Evolutionary conservation across 2,329 filamentous ascomycete genomes (phyloP), one percentile per base, ranked within the genome.

Genomic region (Hawksworthiomyces lignivorus): DNA sequence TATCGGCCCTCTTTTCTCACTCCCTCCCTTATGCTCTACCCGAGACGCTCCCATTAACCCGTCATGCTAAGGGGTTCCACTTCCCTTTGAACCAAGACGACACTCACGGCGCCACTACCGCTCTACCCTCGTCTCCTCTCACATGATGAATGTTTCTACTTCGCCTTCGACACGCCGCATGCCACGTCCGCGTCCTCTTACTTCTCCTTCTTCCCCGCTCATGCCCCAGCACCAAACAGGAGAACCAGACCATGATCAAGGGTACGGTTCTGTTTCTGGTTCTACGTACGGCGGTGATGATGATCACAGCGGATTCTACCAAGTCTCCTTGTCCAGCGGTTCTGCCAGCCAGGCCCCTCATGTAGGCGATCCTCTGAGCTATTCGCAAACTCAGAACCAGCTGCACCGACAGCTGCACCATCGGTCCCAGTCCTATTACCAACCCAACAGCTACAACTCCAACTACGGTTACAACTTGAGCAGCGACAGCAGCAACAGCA

Each of bases 51-150:
- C 59, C 58, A 55, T 59, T 62, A 62, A 56, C 49, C 46, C 55
- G 54, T 58, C 52, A 63, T 64, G 61, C 59, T 61, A 61, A 58
- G 55, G 48, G 49, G 49, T 47, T 22, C 37, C 31, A n/a, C 43
- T 12, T 8, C 24, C 24, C 24, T 8, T 26, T 26, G 8, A 19
- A 19, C 28, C 21, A 33, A 29, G 28, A 43, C 35, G 34, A 31
- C 35, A 11, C 19, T 20, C 24, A 35, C 17, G 22, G 28, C 17
- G 27, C 20, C 35, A 18, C 20, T n/a, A n/a, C n/a, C n/a, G n/a
- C n/a, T n/a, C n/a, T n/a, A n/a, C n/a, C n/a, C n/a, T n/a, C n/a
- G n/a, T n/a, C n/a, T n/a, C 33, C 17, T 24, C 36, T 28, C 33
- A 34, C 12, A 46, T 34, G 28, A 47, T 45, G 41, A 24, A 28